A percentile compares a stretch with the other conserved stretches of the same genome.
phyloP scores from a whole-genome alignment of 2,329 filamentous ascomycete genomes.

The Alternaria metachromatica region DNA sequence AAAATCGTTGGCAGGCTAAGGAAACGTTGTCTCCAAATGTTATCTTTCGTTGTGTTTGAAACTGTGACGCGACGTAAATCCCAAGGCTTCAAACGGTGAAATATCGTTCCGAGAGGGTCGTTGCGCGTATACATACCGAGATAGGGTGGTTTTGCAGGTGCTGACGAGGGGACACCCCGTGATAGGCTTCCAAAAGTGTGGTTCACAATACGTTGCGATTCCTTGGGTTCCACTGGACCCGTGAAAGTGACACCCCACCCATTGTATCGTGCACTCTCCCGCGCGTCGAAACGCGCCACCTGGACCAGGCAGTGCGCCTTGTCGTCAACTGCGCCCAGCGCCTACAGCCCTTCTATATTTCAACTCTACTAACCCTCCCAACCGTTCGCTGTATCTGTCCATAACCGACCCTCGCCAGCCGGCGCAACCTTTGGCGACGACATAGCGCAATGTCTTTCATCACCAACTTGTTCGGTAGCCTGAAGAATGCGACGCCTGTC shows the following conservation, averaged over 20 bases:
- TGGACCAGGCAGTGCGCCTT: background rate
- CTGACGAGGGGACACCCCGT: background rate
- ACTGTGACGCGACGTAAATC: background rate
- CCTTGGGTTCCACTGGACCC: background rate
- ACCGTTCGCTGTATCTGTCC: background rate
- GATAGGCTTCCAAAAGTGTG: background rate
- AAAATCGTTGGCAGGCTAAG: background rate
- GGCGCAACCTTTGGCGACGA: background rate
- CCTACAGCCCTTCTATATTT: background rate
- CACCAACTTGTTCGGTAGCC: background rate
- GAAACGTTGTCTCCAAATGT: constrained; percentile 13
- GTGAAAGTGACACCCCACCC: background rate
- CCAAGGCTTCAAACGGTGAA: background rate
- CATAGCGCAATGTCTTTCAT: background rate
- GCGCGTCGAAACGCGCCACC: background rate
- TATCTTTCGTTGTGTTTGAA: constrained; percentile 15
- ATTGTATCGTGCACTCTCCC: background rate
- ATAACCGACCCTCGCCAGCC: background rate
- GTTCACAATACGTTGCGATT: background rate
- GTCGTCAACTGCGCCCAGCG: background rate
- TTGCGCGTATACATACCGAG: background rate
- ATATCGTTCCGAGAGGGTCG: background rate
- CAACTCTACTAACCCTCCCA: background rate
- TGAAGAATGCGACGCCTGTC: background rate
- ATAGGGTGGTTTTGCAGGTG: background rate